Evolutionary conservation across 2,329 filamentous ascomycete species (phyloP).

Genomic region (Trichoderma guizhouense): DNA sequence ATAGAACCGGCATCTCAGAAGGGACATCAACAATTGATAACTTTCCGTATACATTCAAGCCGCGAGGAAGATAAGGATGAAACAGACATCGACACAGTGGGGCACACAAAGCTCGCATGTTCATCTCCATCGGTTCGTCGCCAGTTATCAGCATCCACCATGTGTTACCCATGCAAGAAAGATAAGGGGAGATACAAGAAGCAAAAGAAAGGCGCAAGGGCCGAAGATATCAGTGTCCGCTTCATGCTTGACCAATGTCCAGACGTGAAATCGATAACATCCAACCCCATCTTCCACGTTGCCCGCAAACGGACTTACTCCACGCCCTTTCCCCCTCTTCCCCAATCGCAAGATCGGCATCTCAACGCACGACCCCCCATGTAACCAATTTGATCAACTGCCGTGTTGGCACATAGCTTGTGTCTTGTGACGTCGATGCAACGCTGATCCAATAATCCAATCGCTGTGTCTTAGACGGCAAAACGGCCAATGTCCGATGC

Average conservation of each 20-base stretch:
- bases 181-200: neutral
- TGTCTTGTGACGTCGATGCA: constrained; percentile 13
- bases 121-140: neutral
- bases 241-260: neutral
- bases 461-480: neutral
- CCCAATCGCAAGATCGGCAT: neutral
- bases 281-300: neutral
- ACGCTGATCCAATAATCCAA: constrained; percentile 5
- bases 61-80: neutral
- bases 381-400: neutral
- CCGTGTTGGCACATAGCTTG: neutral
- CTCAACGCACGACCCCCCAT: neutral
- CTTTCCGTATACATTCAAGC: neutral
- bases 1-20: neutral
- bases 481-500: neutral
- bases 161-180: neutral
- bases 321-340: neutral
- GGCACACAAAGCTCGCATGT: neutral
- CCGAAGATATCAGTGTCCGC: neutral
- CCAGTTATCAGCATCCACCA: neutral
- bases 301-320: neutral
- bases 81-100: neutral
- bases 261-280: neutral
- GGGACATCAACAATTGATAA: neutral
- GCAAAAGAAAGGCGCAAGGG: neutral